phyloP scores from a whole-genome alignment of 257 asterid genomes.

The Knoxia roxburghii region DNA sequence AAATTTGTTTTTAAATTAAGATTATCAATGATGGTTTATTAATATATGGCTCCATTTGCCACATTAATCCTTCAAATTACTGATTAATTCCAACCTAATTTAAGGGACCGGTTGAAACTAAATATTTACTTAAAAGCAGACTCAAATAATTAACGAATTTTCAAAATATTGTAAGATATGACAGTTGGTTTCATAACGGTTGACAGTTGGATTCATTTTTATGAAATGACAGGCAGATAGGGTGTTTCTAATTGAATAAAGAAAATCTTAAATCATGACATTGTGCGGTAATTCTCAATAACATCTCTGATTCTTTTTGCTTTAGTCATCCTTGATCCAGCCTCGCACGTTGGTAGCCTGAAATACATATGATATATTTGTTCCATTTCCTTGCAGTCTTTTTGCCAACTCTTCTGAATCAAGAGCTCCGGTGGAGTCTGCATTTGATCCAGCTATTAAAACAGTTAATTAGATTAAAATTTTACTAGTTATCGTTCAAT shows the following conservation, averaged over 20 bases:
- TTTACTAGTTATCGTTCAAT: too few relatives aligned
- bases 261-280: not conserved
- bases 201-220: constrained; percentile 17
- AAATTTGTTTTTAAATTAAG: too few relatives aligned
- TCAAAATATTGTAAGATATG: too few relatives aligned
- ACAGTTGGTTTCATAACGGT: constrained; percentile 22
- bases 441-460: constrained; percentile 80
- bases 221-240: constrained; percentile 17
- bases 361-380: constrained; percentile 74
- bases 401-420: constrained; percentile 74
- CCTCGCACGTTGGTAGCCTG: constrained; percentile 93
- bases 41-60: too few relatives aligned
- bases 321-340: constrained; percentile 78
- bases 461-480: too few relatives aligned
- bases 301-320: constrained; percentile 19
- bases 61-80: too few relatives aligned
- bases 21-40: too few relatives aligned
- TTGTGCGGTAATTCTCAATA: not conserved
- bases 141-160: too few relatives aligned
- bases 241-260: not conserved
- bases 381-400: constrained; percentile 68
- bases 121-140: too few relatives aligned
- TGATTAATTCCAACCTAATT: too few relatives aligned
- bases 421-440: constrained; percentile 66
- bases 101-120: too few relatives aligned